phyloP scores from a whole-genome alignment of 2,329 filamentous ascomycete species.

The Trichoderma sp. region DNA sequence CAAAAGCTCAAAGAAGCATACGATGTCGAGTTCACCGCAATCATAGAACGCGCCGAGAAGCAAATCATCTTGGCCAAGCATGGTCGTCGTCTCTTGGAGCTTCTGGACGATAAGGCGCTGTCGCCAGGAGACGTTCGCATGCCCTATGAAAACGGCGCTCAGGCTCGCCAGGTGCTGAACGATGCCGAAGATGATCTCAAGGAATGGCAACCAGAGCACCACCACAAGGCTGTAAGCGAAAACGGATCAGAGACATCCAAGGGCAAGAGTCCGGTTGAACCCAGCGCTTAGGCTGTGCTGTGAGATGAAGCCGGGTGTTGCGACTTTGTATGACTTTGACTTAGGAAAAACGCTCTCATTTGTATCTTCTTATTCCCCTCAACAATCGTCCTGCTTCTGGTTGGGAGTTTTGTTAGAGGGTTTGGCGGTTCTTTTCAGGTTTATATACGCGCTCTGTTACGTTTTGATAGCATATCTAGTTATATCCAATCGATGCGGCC shows the following conservation, averaged over 20 bases:
- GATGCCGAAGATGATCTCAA: constrained; percentile 89
- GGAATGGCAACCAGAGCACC: constrained; percentile 63
- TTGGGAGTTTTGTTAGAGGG: background rate
- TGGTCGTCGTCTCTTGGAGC: constrained; percentile 77
- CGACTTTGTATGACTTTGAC: background rate
- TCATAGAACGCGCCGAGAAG: constrained; percentile 95
- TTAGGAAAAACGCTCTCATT: background rate
- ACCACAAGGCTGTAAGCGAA: constrained; percentile 26
- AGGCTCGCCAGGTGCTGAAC: constrained; percentile 83
- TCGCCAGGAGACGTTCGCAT: constrained; percentile 78
- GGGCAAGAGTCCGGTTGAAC: constrained; percentile 29
- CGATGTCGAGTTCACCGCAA: constrained; percentile 81
- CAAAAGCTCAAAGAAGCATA: constrained; percentile 97
- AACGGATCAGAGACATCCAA: constrained; percentile 29
- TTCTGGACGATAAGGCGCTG: constrained; percentile 87
- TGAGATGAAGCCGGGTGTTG: background rate
- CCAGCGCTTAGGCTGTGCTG: constrained; percentile 4
- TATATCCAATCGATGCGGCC: background rate
- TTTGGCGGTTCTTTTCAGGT: background rate
- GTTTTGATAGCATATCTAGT: background rate
- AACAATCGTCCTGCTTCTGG: background rate
- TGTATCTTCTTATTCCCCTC: background rate
- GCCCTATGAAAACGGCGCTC: constrained; percentile 64
- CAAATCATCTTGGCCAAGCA: constrained; percentile 93
- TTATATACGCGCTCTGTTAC: background rate